phyloP scores from a whole-genome alignment of 768 basidiomycete species.

The Suillus subalutaceus region DNA sequence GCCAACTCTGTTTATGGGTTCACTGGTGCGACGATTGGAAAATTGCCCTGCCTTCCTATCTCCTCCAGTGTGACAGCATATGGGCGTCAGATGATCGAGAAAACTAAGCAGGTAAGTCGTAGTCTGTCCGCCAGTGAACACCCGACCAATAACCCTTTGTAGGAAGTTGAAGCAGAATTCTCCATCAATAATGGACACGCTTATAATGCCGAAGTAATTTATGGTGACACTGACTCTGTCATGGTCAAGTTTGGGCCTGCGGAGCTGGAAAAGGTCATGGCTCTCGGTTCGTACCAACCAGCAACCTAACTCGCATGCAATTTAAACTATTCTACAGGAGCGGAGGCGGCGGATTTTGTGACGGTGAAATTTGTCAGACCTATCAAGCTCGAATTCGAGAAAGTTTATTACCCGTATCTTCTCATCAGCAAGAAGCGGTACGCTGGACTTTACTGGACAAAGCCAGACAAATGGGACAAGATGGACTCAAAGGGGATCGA shows the following conservation, averaged over 20 bases:
- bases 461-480: constrained; percentile 93
- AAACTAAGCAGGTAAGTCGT: constrained; percentile 76
- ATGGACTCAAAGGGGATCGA: constrained; percentile 99
- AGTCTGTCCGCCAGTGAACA: background rate
- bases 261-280: constrained; percentile 88
- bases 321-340: constrained; percentile 51
- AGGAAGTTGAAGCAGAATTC: constrained; percentile 92
- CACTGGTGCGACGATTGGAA: constrained; percentile 96
- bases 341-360: constrained; percentile 90
- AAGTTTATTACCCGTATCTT: constrained; percentile 97
- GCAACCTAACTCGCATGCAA: constrained; percentile 3
- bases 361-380: constrained; percentile 91
- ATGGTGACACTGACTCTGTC: constrained; percentile 99
- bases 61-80: constrained; percentile 96
- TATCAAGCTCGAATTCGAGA: constrained; percentile 99
- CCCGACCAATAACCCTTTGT: constrained; percentile 8
- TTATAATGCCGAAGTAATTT: constrained; percentile 92
- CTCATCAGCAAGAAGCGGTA: constrained; percentile 99
- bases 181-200: constrained; percentile 81
- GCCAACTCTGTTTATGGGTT: constrained; percentile 99
- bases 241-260: constrained; percentile 97
- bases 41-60: constrained; percentile 93
- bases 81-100: constrained; percentile 99
- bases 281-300: constrained; percentile 60
- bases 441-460: constrained; percentile 98